Evolutionary conservation across 805 yeast species (phyloP).

Genomic region (Brettanomyces anomalus): DNA sequence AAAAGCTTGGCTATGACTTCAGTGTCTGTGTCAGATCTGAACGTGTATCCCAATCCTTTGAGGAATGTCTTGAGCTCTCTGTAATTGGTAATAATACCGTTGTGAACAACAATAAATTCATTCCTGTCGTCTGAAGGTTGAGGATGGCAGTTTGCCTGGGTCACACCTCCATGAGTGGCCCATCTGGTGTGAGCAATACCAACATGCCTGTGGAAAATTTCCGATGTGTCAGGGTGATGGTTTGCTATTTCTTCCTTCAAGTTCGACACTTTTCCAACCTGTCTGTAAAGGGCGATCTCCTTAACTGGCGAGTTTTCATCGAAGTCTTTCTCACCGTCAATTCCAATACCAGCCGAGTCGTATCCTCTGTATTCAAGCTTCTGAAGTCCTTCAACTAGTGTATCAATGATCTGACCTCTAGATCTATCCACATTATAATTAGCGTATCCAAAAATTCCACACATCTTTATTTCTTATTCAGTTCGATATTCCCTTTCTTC

Average conservation of each 20-base stretch:
- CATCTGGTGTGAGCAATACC: constrained; percentile 99
- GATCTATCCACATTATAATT: constrained; percentile 88
- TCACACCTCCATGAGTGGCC: constrained; percentile 99
- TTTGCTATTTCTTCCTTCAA: constrained; percentile 56
- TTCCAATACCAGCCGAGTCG: constrained; percentile 94
- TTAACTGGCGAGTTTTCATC: constrained; percentile 31
- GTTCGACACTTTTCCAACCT: constrained; percentile 85
- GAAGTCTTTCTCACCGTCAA: constrained; percentile 68
- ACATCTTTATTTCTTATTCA: not conserved
- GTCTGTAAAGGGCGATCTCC: constrained; percentile 66
- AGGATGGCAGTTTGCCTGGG: constrained; percentile 84
- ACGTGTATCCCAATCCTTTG: constrained; percentile 65
- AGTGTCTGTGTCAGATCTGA: constrained; percentile 93
- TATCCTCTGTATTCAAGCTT: constrained; percentile 97
- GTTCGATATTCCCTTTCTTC: not conserved
- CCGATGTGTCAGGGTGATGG: constrained; percentile 45
- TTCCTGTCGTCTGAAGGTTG: constrained; percentile 78
- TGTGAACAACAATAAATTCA: constrained; percentile 91
- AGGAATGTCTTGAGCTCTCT: constrained; percentile 83
- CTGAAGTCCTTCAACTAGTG: constrained; percentile 73
- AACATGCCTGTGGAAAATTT: constrained; percentile 71
- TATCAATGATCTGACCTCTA: constrained; percentile 87
- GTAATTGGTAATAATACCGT: constrained; percentile 96
- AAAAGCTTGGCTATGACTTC: constrained; percentile 95
- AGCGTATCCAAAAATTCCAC: constrained; percentile 98